These are phyloP conservation scores for Cercophora sp. DNA, from an alignment of 495 filamentous ascomycete species.

Conservation along the genomic window DNA sequence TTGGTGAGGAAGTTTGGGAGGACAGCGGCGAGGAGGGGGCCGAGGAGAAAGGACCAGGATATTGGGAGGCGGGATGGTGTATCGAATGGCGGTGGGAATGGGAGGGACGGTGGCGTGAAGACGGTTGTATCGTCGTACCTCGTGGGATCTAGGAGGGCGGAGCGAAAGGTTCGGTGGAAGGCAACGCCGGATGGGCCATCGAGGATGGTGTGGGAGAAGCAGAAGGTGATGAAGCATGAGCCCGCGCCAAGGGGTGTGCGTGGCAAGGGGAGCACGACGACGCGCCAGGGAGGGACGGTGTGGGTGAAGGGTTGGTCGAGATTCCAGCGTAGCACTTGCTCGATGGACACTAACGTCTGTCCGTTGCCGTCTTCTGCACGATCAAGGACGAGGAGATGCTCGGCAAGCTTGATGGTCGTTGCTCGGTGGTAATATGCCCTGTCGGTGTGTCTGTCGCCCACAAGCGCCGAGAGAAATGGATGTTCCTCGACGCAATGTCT, in stretches of 20 bases:
- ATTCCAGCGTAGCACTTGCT: neutral
- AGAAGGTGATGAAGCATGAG: constrained; percentile 10
- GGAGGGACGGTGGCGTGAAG: neutral
- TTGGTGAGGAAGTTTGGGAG: constrained; percentile 8
- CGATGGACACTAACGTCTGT: neutral
- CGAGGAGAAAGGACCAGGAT: constrained; percentile 17
- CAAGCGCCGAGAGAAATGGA: constrained; percentile 11
- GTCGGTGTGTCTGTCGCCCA: constrained; percentile 15
- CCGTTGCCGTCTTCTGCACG: no score
- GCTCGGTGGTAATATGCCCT: constrained; percentile 16
- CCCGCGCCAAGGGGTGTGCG: neutral
- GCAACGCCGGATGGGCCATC: constrained; percentile 13
- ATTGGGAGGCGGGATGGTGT: constrained; percentile 10
- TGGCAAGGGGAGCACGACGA: no score
- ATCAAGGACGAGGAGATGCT: constrained; percentile 10
- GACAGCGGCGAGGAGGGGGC: constrained; percentile 4
- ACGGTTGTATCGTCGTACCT: neutral
- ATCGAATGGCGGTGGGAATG: constrained; percentile 12
- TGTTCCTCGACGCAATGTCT: constrained; percentile 13
- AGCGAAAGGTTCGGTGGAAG: constrained; percentile 15
- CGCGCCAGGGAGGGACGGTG: constrained; percentile 14
- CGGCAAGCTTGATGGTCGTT: constrained; percentile 8
- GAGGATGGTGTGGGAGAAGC: constrained; percentile 13
- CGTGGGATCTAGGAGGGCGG: neutral
- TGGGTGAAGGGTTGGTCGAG: constrained; percentile 10